Base-by-base conservation (phyloP, 1,284 basidiomycete species). In the Microbotryum silenes-acaulis region DNA sequence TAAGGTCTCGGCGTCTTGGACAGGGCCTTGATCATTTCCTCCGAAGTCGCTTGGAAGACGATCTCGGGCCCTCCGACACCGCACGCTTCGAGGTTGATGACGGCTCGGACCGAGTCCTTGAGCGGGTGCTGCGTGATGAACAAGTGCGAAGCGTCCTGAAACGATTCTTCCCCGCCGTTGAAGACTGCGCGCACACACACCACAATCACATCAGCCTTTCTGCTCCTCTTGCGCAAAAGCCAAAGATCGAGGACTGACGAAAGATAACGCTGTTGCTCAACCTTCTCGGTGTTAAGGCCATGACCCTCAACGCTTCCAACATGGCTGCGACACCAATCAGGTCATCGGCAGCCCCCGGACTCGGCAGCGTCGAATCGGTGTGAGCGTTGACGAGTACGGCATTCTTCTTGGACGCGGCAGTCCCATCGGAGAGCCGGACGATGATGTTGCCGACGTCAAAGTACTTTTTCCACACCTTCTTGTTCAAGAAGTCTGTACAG, bases 61-160 rank as follows among this genome's bases (percentile, higher is more conserved):
- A 97, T 79, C 71, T 93, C 91, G 25, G 85, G 87, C 0, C 94
- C 93, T 6, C 83, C 86, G 0, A 86, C 86, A 0, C 94, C 94
- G 47, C 91, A 92, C 50, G 91, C 88, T 81, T 97, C 94, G 14
- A 98, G 81, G 72, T 98, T 97, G 74, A 97, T 85, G 6, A 87
- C 85, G 0, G 91, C 90, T 10, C 88, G 85, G 23, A 97, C 85
- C 18, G 87, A 90, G 27, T 64, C 45, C 27, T 65, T 66, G 50
- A 66, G 51, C 12, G 70, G 83, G 72, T 93, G 89, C 71, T 92
- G 88, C 0, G 89, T 94, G 9, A 90, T 85, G 75, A 87, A 96
- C 5, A 94, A 79, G 75, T 98, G 93, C 0, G 91, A 93, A 0
- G 89, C 93, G 72, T 97, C 93, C 75, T 96, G 92, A n/a, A 94